These are phyloP conservation scores for Tetracentron sinense DNA, from an alignment of 164 flowering plant genomes.

Conservation along the genomic window DNA sequence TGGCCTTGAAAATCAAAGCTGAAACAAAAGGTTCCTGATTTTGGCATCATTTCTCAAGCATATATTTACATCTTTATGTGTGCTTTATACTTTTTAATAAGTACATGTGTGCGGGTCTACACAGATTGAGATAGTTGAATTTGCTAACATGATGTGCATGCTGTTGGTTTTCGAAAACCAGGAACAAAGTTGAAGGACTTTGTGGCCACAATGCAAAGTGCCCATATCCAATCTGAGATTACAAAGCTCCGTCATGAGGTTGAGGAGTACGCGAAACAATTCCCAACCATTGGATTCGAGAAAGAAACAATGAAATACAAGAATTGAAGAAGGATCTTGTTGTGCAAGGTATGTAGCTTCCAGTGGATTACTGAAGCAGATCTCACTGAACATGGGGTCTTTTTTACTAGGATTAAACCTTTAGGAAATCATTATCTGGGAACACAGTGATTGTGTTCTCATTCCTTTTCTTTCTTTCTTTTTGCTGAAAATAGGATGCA, in stretches of 20 bases:
- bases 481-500: no score
- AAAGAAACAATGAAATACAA: conserved; percentile 79
- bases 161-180: conserved; percentile 20
- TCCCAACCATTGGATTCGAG: conserved; percentile 81
- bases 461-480: no score
- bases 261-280: conserved; percentile 76
- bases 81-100: no score
- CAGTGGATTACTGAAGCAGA: neutral
- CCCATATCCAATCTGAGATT: conserved; percentile 49
- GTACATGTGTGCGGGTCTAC: conserved; percentile 44
- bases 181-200: conserved; percentile 82
- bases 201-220: conserved; percentile 37
- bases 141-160: conserved; percentile 12
- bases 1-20: conserved; percentile 83
- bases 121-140: neutral
- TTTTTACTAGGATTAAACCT: no score
- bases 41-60: conserved; percentile 14
- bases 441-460: neutral
- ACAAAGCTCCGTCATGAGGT: conserved; percentile 56
- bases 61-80: neutral
- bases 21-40: conserved; percentile 60
- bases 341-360: neutral
- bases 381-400: neutral
- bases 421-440: neutral
- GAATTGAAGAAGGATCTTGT: conserved; percentile 29